Evolutionary conservation across 768 basidiomycete species (phyloP), one percentile per base, ranked within the genome.

Genomic region (Agaricus blazei): DNA sequence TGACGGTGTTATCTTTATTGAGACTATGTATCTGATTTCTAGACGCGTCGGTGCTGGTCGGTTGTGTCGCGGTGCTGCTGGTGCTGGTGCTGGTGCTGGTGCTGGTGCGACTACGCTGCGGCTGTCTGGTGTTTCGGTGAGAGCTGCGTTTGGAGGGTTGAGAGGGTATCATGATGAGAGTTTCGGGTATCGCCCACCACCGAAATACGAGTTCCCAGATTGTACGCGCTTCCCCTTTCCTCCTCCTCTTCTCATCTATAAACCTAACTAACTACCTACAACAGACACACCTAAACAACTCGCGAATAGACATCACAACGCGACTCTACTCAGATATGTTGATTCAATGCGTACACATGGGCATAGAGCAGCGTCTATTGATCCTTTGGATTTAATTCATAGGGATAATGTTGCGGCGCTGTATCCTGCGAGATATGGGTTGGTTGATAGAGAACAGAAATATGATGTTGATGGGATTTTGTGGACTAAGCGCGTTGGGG

Each of bases 331-430:
- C 43, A 87, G 94, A 34, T 95, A 93, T 65, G 90, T 93, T 9
- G 94, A 96, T 66, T 87, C 88, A 1, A 79, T 96, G 62, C 81
- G 93, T n/a, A 85, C 77, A 0, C 89, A 93, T 60, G 89, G 88
- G 0, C 92, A 93, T 63, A 82, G 90, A 29, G 90, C 91, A 3
- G 91, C 92, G 0, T 77, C 80, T 42, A 88, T 96, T 41, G 93
- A 97, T 65, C 93, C 94, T 0, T 72, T 96, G 36, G 92, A 93
- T 68, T 71, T 96, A 50, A 86, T 96, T 29, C 85, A 90, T 52
- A 83, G 93, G 14, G 91, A 93, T 62, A 84, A 91, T 60, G 78
- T 81, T 0, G 84, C 78, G 26, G 92, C 92, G 3, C 78, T 95
- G 19, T 75, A 88, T 59, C 88, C 91, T 0, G 64, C 70, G 41